phyloP scores from a whole-genome alignment of 371 early-diverging fungal genomes.

The Apophysomyces ossiformis region DNA sequence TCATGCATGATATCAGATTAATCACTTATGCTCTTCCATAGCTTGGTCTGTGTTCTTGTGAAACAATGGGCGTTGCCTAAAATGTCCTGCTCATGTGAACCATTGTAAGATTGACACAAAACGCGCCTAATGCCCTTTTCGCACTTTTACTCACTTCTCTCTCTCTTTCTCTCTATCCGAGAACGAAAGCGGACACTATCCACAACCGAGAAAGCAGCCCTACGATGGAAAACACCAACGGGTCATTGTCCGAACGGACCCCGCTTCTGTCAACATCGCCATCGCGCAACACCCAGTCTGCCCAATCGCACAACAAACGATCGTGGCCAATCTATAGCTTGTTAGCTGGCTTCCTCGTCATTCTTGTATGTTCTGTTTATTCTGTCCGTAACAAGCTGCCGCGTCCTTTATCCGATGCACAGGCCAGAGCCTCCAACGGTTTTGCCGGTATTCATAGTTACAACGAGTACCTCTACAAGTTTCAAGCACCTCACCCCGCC shows the following conservation, averaged over 20 bases:
- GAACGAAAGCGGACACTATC: too few species aligned
- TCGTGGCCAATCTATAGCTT: conserved; percentile 22
- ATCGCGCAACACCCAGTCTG: background rate
- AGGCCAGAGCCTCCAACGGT: conserved; percentile 26
- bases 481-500: conserved; percentile 57
- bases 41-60: too few species aligned
- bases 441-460: conserved; percentile 48
- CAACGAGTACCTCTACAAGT: conserved; percentile 51
- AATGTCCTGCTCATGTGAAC: too few species aligned
- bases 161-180: background rate
- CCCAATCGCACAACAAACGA: background rate
- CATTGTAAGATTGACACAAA: too few species aligned
- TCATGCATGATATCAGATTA: too few species aligned
- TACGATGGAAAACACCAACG: background rate
- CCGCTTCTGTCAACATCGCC: conserved; percentile 15
- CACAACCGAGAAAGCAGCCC: too few species aligned
- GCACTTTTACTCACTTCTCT: too few species aligned
- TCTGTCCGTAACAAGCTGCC: conserved; percentile 42
- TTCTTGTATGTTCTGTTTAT: conserved; percentile 24
- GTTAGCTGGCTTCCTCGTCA: conserved; percentile 24
- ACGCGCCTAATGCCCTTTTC: too few species aligned
- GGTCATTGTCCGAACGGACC: conserved; percentile 15
- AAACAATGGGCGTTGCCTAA: too few species aligned
- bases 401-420: conserved; percentile 45
- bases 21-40: too few species aligned